Conservation (phyloP, 805 yeast genomes). For the Saccharomyces eubayanus region DNA sequence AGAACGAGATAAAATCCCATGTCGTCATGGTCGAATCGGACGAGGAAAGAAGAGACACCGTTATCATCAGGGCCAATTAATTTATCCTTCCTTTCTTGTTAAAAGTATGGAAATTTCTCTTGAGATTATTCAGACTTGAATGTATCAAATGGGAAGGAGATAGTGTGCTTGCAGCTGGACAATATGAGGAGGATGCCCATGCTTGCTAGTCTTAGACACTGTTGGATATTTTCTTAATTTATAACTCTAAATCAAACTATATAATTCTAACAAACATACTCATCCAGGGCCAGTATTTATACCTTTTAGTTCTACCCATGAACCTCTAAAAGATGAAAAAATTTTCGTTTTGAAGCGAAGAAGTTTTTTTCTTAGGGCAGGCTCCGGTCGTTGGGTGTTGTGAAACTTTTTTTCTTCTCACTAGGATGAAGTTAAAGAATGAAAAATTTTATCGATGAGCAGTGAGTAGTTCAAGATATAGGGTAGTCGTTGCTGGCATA, state of each 20-base stretch:
- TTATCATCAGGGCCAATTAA: conserved; percentile 35
- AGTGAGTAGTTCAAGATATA: neutral
- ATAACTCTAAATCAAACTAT: too few species aligned
- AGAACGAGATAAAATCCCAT: conserved; percentile 44
- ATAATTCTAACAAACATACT: neutral
- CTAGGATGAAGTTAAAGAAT: neutral
- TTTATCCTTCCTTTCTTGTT: conserved; percentile 1
- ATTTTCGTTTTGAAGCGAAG: neutral
- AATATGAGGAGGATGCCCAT: neutral
- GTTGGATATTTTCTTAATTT: neutral
- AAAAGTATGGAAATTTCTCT: conserved; percentile 9
- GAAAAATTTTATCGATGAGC: neutral
- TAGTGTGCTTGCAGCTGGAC: neutral
- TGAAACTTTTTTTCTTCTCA: neutral
- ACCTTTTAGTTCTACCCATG: neutral
- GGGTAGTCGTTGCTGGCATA: neutral
- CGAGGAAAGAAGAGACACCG: conserved; percentile 82
- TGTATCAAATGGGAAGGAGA: neutral
- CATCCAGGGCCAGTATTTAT: neutral
- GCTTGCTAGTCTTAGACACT: neutral
- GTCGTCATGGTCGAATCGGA: conserved; percentile 91
- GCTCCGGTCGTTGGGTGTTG: neutral
- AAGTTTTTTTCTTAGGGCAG: neutral
- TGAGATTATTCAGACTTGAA: conserved; percentile 14
- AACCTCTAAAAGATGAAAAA: neutral